Percentiles rank a stretch among this genome's conserved stretches.
Evolutionary conservation across 441 rosid genomes (phyloP).

Genomic region (Bocquillonia castaneifolia): DNA sequence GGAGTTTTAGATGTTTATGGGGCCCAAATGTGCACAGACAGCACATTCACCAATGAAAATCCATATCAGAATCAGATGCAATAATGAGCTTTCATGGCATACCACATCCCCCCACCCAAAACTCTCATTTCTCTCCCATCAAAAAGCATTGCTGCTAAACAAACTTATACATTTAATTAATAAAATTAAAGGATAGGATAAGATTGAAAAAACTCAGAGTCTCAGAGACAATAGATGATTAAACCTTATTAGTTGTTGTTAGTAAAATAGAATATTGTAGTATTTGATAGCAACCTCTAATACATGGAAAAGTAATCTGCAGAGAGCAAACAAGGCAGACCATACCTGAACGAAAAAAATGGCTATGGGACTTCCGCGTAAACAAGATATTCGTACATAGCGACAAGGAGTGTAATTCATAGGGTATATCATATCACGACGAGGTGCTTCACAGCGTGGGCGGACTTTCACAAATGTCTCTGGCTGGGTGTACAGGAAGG

Average conservation of each 20-base stretch:
- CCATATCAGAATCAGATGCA: too few species aligned
- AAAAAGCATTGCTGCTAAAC: background rate
- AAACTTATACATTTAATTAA: background rate
- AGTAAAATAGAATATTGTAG: conserved; percentile 2
- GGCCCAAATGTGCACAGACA: background rate
- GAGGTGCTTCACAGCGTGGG: conserved; percentile 90
- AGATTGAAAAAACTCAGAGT: background rate
- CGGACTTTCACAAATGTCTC: conserved; percentile 81
- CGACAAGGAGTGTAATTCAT: conserved; percentile 78
- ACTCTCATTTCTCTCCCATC: too few species aligned
- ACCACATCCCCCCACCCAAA: too few species aligned
- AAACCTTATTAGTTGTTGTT: too few species aligned
- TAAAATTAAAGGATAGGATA: background rate
- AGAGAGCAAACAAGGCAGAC: conserved; percentile 3
- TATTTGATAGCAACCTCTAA: background rate
- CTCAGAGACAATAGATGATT: too few species aligned
- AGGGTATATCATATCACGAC: conserved; percentile 78
- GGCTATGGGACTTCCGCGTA: conserved; percentile 87
- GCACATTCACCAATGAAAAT: background rate
- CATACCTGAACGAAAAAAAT: conserved; percentile 78
- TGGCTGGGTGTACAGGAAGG: conserved; percentile 46
- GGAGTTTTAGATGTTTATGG: background rate
- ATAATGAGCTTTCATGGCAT: too few species aligned
- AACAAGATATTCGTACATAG: conserved; percentile 75
- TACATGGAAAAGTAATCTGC: background rate